Base-by-base conservation (phyloP, 177 flowering plant genomes). In the Vitis hybrid region DNA sequence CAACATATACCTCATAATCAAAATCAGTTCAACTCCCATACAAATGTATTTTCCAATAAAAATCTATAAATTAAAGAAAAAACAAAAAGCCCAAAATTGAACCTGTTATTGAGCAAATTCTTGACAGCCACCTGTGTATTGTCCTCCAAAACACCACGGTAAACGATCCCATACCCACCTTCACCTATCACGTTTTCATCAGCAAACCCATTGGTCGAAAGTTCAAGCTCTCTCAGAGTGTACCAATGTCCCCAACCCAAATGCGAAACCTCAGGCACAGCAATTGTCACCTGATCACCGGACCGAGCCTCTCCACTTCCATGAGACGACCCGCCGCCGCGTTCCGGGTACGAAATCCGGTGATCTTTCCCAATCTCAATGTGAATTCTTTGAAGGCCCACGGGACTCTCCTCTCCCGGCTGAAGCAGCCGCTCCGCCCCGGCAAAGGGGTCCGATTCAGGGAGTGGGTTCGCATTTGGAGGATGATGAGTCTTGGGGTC, bases 161-260 rank as follows among this genome's bases (percentile, higher is more conserved):
- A 90, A 29, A 90, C 95, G 78, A 90, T 87, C 51, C 92, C 92
- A 80, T 90, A 89, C 10, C 95, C 95, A 55, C 95, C 95, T 83
- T 89, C 89, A 16, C 95, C 95, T 68, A 90, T 86, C 73, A 90
- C 93, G 78, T 87, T 90, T 80, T 84, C 91, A 69, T 82, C 86
- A 52, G 84, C 82, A 67, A 89, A 89, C 3, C 84, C 81, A 78
- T 85, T 80, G 7, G 95, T 87, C 1, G 89, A 52, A 12, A 16
- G 77, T 75, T 90, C 89, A 51, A 89, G 86, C 85, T 90, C 95
- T 66, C 92, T 84, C 51, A 90, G 74, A 1, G 89, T 90, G 68
- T 88, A 88, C 93, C 93, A 87, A 59, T 86, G 90, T 0, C 95
- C 93, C 93, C 93, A 90, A 1, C 95, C 95, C 79, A 90, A 76